Evolutionary conservation across 2,329 filamentous ascomycete genomes (phyloP).

Genomic region (Meredithiella fracta): DNA sequence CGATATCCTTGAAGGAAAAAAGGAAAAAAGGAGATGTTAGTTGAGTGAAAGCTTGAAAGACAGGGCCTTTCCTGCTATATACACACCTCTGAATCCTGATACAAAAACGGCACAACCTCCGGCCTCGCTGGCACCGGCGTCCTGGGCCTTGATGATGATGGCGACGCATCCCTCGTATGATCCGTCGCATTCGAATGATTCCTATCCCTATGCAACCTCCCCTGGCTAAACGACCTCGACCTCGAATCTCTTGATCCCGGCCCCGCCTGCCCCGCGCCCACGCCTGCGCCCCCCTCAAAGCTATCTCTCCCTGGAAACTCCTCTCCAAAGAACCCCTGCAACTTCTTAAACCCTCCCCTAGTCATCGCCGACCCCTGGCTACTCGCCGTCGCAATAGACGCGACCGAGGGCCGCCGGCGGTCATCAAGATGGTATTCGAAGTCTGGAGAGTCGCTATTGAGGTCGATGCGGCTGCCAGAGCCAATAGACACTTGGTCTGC

Average conservation of each 20-base stretch:
- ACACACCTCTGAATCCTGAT: constrained; percentile 66
- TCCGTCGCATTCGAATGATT: constrained; percentile 68
- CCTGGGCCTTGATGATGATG: constrained; percentile 57
- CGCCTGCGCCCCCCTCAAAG: constrained; percentile 50
- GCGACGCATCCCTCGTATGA: constrained; percentile 57
- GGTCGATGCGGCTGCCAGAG: constrained; percentile 18
- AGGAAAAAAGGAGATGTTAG: background rate
- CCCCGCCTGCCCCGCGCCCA: constrained; percentile 43
- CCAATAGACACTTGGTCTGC: constrained; percentile 13
- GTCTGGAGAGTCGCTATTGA: constrained; percentile 38
- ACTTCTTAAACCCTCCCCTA: constrained; percentile 49
- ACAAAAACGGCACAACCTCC: constrained; percentile 94
- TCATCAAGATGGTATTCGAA: constrained; percentile 33
- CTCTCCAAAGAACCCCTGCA: constrained; percentile 86
- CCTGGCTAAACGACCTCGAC: constrained; percentile 45
- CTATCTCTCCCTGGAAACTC: constrained; percentile 62
- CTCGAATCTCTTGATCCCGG: constrained; percentile 41
- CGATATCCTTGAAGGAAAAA: constrained; percentile 42
- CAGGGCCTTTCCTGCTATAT: background rate
- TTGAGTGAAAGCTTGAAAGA: constrained; percentile 1
- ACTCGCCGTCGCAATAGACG: constrained; percentile 71
- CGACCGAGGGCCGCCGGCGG: constrained; percentile 66
- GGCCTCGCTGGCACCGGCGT: constrained; percentile 68
- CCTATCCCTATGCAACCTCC: constrained; percentile 47
- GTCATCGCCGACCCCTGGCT: constrained; percentile 67